phyloP scores from a whole-genome alignment of 768 basidiomycete genomes.

The Clathrus columnatus region DNA sequence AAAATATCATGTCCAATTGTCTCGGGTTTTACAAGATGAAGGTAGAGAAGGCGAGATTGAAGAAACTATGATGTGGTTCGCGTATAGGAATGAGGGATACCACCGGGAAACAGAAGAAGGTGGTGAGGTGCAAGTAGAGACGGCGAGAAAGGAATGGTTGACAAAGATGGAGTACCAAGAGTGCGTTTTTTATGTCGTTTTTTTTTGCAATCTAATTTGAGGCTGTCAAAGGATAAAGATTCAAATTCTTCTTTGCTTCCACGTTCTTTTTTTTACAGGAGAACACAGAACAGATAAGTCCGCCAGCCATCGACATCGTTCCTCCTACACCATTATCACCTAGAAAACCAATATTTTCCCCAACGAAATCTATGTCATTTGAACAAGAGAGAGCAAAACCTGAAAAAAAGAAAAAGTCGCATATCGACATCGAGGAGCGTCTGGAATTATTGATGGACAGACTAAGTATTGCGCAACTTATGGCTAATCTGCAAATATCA shows the following conservation, averaged over 20 bases:
- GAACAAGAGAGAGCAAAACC: conserved; percentile 17
- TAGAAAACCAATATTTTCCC: conserved; percentile 2
- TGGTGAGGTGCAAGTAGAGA: no score
- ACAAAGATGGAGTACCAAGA: conserved; percentile 56
- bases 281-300: background rate
- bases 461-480: conserved; percentile 68
- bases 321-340: conserved; percentile 17
- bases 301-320: no score
- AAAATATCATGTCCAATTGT: conserved; percentile 61
- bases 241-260: conserved; percentile 62
- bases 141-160: conserved; percentile 48
- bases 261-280: conserved; percentile 57
- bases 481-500: conserved; percentile 26
- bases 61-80: conserved; percentile 73
- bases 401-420: no score
- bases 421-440: conserved; percentile 34
- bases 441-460: conserved; percentile 74
- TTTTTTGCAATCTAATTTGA: no score
- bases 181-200: conserved; percentile 17
- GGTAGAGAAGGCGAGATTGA: conserved; percentile 57
- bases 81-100: conserved; percentile 51
- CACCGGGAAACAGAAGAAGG: no score
- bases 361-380: conserved; percentile 14
- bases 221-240: conserved; percentile 74
- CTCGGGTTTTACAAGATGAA: conserved; percentile 46